These are phyloP conservation scores for Ceratocystiopsis minuta DNA, from an alignment of 2,329 filamentous ascomycete species.

Conservation along the genomic window DNA sequence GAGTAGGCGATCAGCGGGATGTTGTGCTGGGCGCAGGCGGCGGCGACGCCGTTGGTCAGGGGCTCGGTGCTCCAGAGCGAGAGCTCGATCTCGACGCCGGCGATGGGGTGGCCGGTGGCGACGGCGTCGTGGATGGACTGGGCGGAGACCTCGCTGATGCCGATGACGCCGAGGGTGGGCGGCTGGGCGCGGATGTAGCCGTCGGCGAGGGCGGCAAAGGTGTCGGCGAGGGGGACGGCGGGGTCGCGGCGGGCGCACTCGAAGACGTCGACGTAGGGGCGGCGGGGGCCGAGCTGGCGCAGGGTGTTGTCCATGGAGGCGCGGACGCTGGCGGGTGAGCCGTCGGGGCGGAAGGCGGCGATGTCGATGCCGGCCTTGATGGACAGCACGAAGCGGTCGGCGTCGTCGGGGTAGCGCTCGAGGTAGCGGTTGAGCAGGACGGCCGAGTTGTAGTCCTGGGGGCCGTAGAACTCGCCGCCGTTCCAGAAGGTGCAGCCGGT, in stretches of 20 bases:
- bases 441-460: constrained; percentile 35
- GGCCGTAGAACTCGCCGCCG: constrained; percentile 47
- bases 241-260: constrained; percentile 37
- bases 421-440: constrained; percentile 45
- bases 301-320: constrained; percentile 40
- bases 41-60: constrained; percentile 16
- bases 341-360: constrained; percentile 23
- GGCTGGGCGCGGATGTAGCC: constrained; percentile 25
- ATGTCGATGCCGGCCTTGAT: constrained; percentile 35
- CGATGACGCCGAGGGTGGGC: constrained; percentile 15
- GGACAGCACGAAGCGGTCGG: constrained; percentile 39
- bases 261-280: constrained; percentile 33
- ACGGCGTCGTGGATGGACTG: constrained; percentile 30
- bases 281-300: constrained; percentile 26
- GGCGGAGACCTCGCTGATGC: constrained; percentile 29
- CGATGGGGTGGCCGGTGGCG: constrained; percentile 26
- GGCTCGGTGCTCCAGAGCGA: constrained; percentile 28
- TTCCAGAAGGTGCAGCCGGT: constrained; percentile 36
- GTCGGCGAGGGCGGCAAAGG: constrained; percentile 23
- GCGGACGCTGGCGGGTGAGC: constrained; percentile 35
- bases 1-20: constrained; percentile 17
- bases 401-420: constrained; percentile 42
- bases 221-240: constrained; percentile 24
- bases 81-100: constrained; percentile 33
- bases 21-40: constrained; percentile 24